These are phyloP conservation scores for Suhomyces bolitotheri DNA, from an alignment of 1,139 yeast genomes.

Conservation along the genomic window DNA sequence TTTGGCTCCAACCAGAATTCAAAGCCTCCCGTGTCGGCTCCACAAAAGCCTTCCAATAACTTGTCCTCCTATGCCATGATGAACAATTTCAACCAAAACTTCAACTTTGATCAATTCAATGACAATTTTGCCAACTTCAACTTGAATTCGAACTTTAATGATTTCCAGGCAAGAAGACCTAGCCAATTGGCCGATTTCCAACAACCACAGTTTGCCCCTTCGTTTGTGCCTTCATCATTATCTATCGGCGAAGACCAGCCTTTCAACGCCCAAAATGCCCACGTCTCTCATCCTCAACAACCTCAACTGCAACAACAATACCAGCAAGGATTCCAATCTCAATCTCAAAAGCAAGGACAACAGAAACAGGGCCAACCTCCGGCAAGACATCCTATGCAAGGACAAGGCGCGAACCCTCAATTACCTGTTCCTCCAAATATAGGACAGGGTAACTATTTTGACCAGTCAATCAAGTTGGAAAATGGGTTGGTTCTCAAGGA, in stretches of 20 bases:
- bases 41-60: slow-evolving; percentile 14
- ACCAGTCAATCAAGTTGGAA: slow-evolving; percentile 42
- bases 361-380: slow-evolving; percentile 8
- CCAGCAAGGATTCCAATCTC: slow-evolving; percentile 12
- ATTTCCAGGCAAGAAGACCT: slow-evolving; percentile 48
- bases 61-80: slow-evolving; percentile 19
- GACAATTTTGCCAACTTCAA: slow-evolving; percentile 39
- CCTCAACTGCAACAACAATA: slow-evolving; percentile 10
- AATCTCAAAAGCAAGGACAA: slow-evolving; percentile 6
- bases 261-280: slow-evolving; percentile 5
- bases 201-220: slow-evolving; percentile 14
- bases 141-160: slow-evolving; percentile 38
- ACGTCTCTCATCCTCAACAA: neutral
- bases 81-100: slow-evolving; percentile 18
- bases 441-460: slow-evolving; percentile 7
- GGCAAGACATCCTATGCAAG: slow-evolving; percentile 13
- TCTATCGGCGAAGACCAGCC: slow-evolving; percentile 13
- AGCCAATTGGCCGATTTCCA: slow-evolving; percentile 44
- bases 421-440: slow-evolving; percentile 3
- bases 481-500: slow-evolving; percentile 57
- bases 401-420: slow-evolving; percentile 10
- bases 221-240: slow-evolving; percentile 11
- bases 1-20: slow-evolving; percentile 8
- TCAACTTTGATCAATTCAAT: slow-evolving; percentile 30
- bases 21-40: slow-evolving; percentile 5